Base-by-base conservation (phyloP, 768 basidiomycete species). In the Kwoniella europaea region DNA sequence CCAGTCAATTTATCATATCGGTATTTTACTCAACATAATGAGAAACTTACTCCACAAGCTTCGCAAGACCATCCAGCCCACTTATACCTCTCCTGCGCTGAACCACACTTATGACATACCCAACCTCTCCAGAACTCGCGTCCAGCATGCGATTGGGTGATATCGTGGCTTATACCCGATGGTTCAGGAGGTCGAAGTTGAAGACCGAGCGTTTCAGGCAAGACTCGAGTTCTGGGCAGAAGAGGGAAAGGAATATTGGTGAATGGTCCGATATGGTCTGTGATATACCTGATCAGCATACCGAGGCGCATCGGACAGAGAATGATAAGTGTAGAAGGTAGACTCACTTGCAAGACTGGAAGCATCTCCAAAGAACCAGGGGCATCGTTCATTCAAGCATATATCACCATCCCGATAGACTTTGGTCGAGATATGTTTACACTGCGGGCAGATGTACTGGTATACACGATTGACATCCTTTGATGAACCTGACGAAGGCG, bases 61-160 rank as follows among this genome's bases (percentile, higher is more conserved):
- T 82, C 79, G 55, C 81, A 82, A 22, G 65, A 70, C 81, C 81
- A 82, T 5, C 74, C 79, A 52, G 59, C 29, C 81, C 81, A 82
- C 18, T 69, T 67, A 20, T 61, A 52, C 41, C 81, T 35, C 58
- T 82, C 79, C 20, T 77, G 69, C 20, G 81, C 79, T 55, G 68
- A 69, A 2, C 76, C 74, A 53, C 81, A 82, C 58, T 71, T 59
- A 4, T 66, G 27, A 50, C 81, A 82, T 20, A 74, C 75, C 77
- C 76, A 81, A 6, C 75, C 81, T 53, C 67, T 56, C 81, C 81
- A 82, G 67, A 64, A 78, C 9, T 79, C 75, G 41, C 67, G 62
- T 12, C 81, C 81, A 13, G 71, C 67, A 4, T 71, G 54, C 1
- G 22, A 27, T 20, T 65, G 58, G 35, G 61, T 70, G 22, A 57